Evolutionary conservation across 2,329 filamentous ascomycete genomes (phyloP).

Genomic region (Xylaria sp.): DNA sequence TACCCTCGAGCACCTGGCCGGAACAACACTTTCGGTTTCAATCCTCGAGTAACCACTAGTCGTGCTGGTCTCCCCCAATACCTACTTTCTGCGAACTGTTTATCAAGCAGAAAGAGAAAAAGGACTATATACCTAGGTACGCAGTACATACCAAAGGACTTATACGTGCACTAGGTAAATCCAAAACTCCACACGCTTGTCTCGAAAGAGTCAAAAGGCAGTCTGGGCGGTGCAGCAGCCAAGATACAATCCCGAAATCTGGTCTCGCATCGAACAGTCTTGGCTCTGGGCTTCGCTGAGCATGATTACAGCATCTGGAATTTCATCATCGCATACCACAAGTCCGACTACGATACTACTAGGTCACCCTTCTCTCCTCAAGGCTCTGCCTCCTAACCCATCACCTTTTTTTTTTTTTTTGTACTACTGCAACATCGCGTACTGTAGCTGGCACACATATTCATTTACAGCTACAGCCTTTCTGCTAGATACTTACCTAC

Average conservation of each 20-base stretch:
- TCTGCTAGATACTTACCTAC: neutral
- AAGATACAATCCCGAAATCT: constrained; percentile 24
- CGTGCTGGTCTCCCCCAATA: too few relatives aligned
- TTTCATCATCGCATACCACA: neutral
- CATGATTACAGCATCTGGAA: constrained; percentile 4
- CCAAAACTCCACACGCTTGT: constrained; percentile 8
- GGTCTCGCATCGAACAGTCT: constrained; percentile 16
- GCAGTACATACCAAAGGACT: too few relatives aligned
- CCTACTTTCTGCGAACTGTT: too few relatives aligned
- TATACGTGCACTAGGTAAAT: too few relatives aligned
- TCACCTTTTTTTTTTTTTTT: neutral
- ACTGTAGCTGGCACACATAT: neutral
- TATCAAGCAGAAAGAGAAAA: too few relatives aligned
- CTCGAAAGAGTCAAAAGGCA: constrained; percentile 8
- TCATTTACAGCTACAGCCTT: neutral
- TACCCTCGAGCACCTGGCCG: too few relatives aligned
- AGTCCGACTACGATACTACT: neutral
- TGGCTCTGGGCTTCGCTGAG: constrained; percentile 22
- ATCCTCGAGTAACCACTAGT: too few relatives aligned
- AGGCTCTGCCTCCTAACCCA: too few relatives aligned
- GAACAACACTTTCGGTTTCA: too few relatives aligned
- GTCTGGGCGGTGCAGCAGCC: constrained; percentile 17
- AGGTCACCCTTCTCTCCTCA: neutral
- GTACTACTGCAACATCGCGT: constrained; percentile 1
- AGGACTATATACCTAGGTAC: neutral